These are phyloP conservation scores for Neurospora cerealis DNA, from an alignment of 495 filamentous ascomycete genomes.

Conservation along the genomic window DNA sequence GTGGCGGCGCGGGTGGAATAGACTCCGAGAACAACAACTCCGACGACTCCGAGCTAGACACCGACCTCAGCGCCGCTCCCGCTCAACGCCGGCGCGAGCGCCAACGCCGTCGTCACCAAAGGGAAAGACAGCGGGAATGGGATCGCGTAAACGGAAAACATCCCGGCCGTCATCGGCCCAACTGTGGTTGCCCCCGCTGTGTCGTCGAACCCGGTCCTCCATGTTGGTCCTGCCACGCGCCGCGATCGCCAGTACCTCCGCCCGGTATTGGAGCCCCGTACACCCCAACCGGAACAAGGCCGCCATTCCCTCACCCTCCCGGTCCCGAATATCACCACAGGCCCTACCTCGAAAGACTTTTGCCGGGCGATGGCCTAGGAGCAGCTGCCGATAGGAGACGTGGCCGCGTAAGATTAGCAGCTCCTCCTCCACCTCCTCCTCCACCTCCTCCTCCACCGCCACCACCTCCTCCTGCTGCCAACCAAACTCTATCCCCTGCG, in stretches of 20 bases:
- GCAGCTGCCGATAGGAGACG: not conserved
- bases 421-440: not conserved
- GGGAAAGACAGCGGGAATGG: slow-evolving; percentile 25
- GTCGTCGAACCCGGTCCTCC: slow-evolving; percentile 23
- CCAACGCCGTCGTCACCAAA: slow-evolving; percentile 23
- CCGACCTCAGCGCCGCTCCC: slow-evolving; percentile 27
- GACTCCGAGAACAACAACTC: slow-evolving; percentile 27
- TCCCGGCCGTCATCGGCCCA: slow-evolving; percentile 30
- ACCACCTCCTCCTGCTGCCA: not conserved
- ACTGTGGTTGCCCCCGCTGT: slow-evolving; percentile 33
- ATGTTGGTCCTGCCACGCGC: slow-evolving; percentile 37
- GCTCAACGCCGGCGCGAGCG: slow-evolving; percentile 21
- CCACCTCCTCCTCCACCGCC: slow-evolving; percentile 2
- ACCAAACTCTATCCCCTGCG: not conserved
- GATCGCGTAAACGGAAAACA: slow-evolving; percentile 31
- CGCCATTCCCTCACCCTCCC: slow-evolving; percentile 4
- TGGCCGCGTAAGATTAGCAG: not conserved
- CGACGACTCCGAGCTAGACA: slow-evolving; percentile 15
- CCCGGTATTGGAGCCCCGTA: slow-evolving; percentile 10
- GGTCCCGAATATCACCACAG: slow-evolving; percentile 7
- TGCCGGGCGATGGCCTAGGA: not conserved
- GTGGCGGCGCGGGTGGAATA: not conserved
- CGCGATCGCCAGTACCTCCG: slow-evolving; percentile 25
- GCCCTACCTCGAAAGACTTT: not conserved
- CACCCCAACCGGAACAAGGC: not conserved